A percentile compares a stretch with the other conserved stretches of the same genome.
These are phyloP conservation scores for Fusarium sp. DNA, from an alignment of 2,329 filamentous ascomycete species.

Conservation along the genomic window DNA sequence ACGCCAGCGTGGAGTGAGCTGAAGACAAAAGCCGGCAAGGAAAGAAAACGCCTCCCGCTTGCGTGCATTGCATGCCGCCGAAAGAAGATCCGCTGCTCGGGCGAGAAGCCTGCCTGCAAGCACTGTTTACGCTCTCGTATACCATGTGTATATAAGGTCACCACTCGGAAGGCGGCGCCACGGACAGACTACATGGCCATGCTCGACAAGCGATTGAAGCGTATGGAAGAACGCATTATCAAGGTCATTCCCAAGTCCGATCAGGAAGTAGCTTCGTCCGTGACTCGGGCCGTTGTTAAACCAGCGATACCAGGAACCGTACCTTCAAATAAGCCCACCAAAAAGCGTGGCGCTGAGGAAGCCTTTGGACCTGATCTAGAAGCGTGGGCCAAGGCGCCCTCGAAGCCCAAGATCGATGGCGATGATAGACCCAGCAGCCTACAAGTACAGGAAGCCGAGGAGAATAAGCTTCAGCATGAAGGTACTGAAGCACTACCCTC, in stretches of 20 bases:
- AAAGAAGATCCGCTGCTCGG: constrained; percentile 98
- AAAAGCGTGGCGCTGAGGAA: constrained; percentile 86
- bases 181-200: constrained; percentile 99
- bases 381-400: constrained; percentile 75
- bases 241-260: constrained; percentile 93
- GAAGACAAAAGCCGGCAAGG: constrained; percentile 93
- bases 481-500: constrained; percentile 84
- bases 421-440: constrained; percentile 57
- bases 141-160: constrained; percentile 97
- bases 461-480: constrained; percentile 80
- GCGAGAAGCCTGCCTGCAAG: constrained; percentile 97
- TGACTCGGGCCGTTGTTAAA: constrained; percentile 85
- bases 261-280: constrained; percentile 70
- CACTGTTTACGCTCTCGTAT: constrained; percentile 93
- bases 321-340: constrained; percentile 60
- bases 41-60: constrained; percentile 89
- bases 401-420: constrained; percentile 61
- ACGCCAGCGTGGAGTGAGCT: constrained; percentile 80
- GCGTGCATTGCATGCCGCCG: constrained; percentile 95
- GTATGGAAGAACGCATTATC: constrained; percentile 98
- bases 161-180: constrained; percentile 90
- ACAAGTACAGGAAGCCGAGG: constrained; percentile 72
- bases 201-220: constrained; percentile 92
- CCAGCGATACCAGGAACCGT: constrained; percentile 72
- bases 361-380: constrained; percentile 86